Conservation (phyloP, 352 stramenopile genomes). For the Aphanomyces stellatus region DNA sequence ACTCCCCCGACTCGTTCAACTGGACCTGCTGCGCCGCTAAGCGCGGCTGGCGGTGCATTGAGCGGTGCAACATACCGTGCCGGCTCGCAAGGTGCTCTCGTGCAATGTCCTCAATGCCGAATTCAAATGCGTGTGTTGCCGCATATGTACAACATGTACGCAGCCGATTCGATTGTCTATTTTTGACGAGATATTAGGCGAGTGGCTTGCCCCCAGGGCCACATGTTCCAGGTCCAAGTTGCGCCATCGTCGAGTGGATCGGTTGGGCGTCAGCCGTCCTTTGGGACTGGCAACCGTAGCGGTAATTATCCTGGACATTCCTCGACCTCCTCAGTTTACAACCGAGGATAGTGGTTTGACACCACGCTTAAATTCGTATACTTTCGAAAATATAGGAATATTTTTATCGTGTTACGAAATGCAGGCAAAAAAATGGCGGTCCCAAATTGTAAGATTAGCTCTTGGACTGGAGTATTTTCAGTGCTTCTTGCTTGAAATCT, state of each 20-base stretch:
- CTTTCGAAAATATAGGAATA: no score
- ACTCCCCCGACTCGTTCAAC: background rate
- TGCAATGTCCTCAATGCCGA: conserved; percentile 75
- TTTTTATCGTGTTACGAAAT: no score
- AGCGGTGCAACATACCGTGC: conserved; percentile 54
- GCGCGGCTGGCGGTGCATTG: conserved; percentile 35
- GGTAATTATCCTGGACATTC: no score
- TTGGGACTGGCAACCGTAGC: no score
- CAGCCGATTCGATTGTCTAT: conserved; percentile 5
- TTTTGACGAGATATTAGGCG: conserved; percentile 32
- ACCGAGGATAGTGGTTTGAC: background rate
- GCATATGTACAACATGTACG: conserved; percentile 87
- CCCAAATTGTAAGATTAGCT: no score
- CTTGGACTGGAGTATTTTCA: conserved; percentile 7
- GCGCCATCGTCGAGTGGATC: conserved; percentile 22
- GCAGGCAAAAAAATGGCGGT: no score
- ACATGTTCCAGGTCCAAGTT: conserved; percentile 83
- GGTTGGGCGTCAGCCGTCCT: no score
- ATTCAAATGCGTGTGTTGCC: conserved; percentile 83
- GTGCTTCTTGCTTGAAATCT: conserved; percentile 15
- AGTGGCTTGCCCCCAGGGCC: conserved; percentile 68
- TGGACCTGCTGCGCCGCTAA: background rate
- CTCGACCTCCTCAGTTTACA: no score
- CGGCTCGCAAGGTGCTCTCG: conserved; percentile 72
- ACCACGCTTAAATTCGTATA: no score